Base-by-base conservation (phyloP, 2,329 filamentous ascomycete species). In the Microdochium nivale region DNA sequence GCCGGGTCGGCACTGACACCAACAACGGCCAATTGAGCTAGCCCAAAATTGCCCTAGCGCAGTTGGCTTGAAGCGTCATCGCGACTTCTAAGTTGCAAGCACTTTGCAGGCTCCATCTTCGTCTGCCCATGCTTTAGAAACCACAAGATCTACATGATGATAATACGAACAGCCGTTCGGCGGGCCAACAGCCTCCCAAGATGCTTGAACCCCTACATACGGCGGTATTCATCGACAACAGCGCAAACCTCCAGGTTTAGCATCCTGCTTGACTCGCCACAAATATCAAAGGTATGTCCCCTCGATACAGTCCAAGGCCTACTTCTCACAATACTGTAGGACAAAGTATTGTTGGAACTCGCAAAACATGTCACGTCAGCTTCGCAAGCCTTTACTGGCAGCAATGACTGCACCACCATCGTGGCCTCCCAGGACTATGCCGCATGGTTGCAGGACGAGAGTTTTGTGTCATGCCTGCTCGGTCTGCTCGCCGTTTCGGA, bases 361-460 rank as follows among this genome's bases (percentile, higher is more conserved):
- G 40, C 40, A 21, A 44, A 44, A 19, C 40, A 24, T 19, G 21
- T 44, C 40, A 44, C 40, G 16, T 44, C 40, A 11, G 40, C 40
- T 21, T 19, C 9, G 16, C 21, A 23, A 7, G 40, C n/a, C 8
- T 21, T 44, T 13, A 44, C 40, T 13, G 21, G 21, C 40, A 25
- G 23, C 3, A 47, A 68, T 40, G 57, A 76, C 55, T 73, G 71
- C 7, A 72, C 73, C 16, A 70, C 80, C 23, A 65, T 83, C 19
- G 66, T 83, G 10, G 71, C 72, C 19, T 79, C 78, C 21, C 72
- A 70, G 24, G 61, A 70, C 16, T 71, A 79, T 50, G 69, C 75
- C n/a, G 64, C 65, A 11, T 75, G 72, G 65, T 61, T 81, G 3
- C 70, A 74, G 9, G 70, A 80, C 52, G 58, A 65, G 25, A 56